Conservation (phyloP, 2,329 filamentous ascomycete species). For the Fusarium sp. region DNA sequence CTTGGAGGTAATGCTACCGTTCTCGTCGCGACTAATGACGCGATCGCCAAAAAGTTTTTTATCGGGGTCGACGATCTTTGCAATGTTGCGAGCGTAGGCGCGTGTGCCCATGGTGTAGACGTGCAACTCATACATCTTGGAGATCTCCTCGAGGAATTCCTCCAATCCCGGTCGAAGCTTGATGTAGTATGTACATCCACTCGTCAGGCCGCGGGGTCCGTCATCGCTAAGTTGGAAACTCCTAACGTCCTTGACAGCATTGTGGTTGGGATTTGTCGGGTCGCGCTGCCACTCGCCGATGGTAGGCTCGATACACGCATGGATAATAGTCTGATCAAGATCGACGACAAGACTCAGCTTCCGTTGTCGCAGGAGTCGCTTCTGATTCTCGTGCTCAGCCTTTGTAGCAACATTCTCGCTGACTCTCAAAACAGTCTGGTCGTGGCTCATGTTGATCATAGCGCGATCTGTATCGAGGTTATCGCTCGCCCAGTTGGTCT, state of each 20-base stretch:
- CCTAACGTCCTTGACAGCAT: constrained; percentile 89
- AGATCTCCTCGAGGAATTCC: constrained; percentile 83
- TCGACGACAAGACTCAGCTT: constrained; percentile 97
- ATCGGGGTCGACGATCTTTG: constrained; percentile 92
- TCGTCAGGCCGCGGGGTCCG: constrained; percentile 76
- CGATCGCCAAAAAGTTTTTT: constrained; percentile 92
- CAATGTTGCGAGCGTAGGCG: constrained; percentile 94
- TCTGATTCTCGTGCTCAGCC: constrained; percentile 89
- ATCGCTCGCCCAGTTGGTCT: constrained; percentile 87
- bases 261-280: constrained; percentile 88
- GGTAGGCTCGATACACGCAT: constrained; percentile 96
- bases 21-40: constrained; percentile 97
- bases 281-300: constrained; percentile 96
- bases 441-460: constrained; percentile 94
- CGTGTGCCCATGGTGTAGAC: constrained; percentile 99
- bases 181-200: constrained; percentile 96
- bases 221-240: constrained; percentile 93
- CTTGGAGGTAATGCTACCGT: constrained; percentile 92
- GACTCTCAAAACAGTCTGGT: constrained; percentile 88
- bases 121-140: constrained; percentile 91
- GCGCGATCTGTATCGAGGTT: constrained; percentile 86
- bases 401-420: constrained; percentile 85
- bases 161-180: constrained; percentile 92
- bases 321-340: constrained; percentile 98
- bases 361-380: constrained; percentile 81